A percentile compares a stretch with the other conserved stretches of the same genome.
Evolutionary conservation across 768 basidiomycete genomes (phyloP).

Genomic region (Leucocoprinus birnbaumii): DNA sequence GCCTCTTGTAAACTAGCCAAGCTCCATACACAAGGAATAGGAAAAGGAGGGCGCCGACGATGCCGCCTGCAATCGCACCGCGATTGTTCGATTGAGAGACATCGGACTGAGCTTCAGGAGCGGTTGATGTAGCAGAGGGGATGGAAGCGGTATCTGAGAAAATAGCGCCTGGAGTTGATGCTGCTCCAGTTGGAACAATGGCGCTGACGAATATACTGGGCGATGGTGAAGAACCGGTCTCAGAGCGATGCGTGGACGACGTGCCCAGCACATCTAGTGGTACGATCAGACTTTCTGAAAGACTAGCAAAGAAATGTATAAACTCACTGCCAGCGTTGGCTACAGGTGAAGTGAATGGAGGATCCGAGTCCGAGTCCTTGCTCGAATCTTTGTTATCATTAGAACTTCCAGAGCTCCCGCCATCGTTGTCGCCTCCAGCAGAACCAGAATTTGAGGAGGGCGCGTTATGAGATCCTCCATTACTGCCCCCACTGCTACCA

Average conservation of each 20-base stretch:
- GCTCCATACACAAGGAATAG: constrained; percentile 30
- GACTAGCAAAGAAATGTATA: background rate
- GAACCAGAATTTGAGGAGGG: too few species aligned
- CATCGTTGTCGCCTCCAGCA: background rate
- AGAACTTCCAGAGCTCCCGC: background rate
- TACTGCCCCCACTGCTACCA: background rate
- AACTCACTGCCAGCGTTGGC: background rate
- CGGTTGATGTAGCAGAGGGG: constrained; percentile 4
- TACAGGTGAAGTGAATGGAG: background rate
- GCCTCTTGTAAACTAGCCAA: constrained; percentile 39
- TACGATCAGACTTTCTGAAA: background rate
- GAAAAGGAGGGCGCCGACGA: constrained; percentile 46
- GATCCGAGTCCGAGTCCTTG: background rate
- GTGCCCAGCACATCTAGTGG: background rate
- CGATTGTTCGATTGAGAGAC: constrained; percentile 21
- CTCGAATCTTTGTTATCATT: background rate
- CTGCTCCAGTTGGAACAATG: background rate
- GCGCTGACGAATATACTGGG: background rate
- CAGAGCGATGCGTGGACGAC: background rate
- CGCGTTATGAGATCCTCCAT: background rate
- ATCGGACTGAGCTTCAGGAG: constrained; percentile 9
- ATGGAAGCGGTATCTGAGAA: background rate
- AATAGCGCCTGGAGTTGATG: too few species aligned
- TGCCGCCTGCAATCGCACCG: constrained; percentile 52
- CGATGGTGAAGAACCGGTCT: background rate